These are phyloP conservation scores for Amphirosellinia nigrospora DNA, from an alignment of 495 filamentous ascomycete species.

Conservation along the genomic window DNA sequence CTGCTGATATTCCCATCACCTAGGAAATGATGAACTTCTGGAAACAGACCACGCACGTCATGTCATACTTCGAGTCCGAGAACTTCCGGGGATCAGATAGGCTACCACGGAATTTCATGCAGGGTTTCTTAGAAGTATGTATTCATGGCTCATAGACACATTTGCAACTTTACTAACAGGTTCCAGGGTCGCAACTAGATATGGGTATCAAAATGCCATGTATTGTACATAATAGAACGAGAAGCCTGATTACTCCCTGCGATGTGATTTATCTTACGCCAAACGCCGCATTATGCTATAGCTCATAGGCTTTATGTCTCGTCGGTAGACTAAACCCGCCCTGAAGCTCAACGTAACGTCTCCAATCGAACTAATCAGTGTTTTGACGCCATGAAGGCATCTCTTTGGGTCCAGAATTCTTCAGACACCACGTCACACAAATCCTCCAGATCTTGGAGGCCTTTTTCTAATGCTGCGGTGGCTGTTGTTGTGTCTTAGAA, in stretches of 20 bases:
- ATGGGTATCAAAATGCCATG: conserved; percentile 26
- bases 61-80: conserved; percentile 95
- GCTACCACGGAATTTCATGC: conserved; percentile 86
- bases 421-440: conserved; percentile 90
- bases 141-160: neutral
- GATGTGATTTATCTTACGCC: conserved; percentile 36
- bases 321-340: conserved; percentile 13
- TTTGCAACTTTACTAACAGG: conserved; percentile 27
- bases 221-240: conserved; percentile 46
- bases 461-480: conserved; percentile 85
- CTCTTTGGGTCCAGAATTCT: conserved; percentile 73
- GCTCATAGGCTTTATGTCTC: conserved; percentile 18
- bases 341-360: neutral
- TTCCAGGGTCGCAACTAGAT: conserved; percentile 59
- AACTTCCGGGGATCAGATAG: conserved; percentile 73
- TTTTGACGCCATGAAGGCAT: conserved; percentile 61
- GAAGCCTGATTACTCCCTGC: conserved; percentile 31
- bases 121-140: conserved; percentile 86
- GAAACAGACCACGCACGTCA: conserved; percentile 95
- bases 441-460: conserved; percentile 83
- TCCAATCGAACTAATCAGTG: conserved; percentile 13
- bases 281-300: conserved; percentile 40
- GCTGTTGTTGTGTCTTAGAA: conserved; percentile 81
- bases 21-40: conserved; percentile 99
- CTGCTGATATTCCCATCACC: conserved; percentile 3